Percentiles rank a stretch among this genome's conserved stretches.
These are phyloP conservation scores for Musa acuminata DNA, from an alignment of 176 grass and related monocot genomes.

Conservation along the genomic window DNA sequence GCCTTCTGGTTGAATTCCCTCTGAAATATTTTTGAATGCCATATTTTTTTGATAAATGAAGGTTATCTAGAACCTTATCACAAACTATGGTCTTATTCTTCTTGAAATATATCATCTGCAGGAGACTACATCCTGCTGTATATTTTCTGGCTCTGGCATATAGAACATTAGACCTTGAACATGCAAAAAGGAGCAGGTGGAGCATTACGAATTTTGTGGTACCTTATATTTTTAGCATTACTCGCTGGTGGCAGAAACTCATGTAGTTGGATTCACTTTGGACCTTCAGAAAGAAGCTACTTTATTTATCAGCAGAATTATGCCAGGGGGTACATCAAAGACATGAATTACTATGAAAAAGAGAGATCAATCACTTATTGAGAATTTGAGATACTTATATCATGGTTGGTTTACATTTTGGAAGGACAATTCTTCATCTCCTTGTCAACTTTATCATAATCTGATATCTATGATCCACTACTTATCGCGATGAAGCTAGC, in stretches of 20 bases:
- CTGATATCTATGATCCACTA: background rate
- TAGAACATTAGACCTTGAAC: constrained; percentile 86
- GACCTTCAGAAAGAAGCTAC: background rate
- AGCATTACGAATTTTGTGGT: constrained; percentile 33
- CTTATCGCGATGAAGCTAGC: background rate
- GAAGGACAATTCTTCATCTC: background rate
- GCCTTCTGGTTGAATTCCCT: too few species aligned
- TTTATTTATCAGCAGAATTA: background rate
- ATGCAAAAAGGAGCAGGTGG: constrained; percentile 55
- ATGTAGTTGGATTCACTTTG: background rate
- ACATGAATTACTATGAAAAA: too few species aligned
- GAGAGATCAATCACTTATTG: background rate
- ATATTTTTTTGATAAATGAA: background rate
- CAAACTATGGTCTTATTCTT: background rate
- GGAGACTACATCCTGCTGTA: constrained; percentile 94
- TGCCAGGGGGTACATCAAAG: background rate
- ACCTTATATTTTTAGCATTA: constrained; percentile 41
- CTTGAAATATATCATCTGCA: constrained; percentile 26
- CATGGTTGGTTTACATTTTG: background rate
- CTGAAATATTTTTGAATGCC: too few species aligned
- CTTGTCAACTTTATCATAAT: background rate
- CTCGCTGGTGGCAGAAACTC: constrained; percentile 31
- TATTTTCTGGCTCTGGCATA: constrained; percentile 79
- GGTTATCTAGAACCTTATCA: background rate
- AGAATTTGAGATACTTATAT: background rate